Percentiles rank a stretch among this genome's conserved stretches.
Evolutionary conservation across 768 basidiomycete species (phyloP).

Genomic region (Omphalotus guepiniiformis): DNA sequence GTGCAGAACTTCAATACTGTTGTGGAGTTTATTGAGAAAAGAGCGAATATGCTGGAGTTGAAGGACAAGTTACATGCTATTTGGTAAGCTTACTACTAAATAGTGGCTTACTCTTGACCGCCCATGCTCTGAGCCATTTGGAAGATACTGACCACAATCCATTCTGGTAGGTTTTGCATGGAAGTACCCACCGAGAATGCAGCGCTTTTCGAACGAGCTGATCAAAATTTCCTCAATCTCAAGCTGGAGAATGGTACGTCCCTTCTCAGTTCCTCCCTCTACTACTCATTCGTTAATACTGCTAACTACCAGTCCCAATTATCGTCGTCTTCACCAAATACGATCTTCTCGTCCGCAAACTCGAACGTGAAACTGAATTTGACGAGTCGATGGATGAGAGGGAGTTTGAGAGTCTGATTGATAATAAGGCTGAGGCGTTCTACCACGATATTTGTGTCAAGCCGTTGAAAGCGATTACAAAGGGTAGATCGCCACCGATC

Average conservation of each 20-base stretch:
- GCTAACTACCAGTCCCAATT: slow-evolving; percentile 29
- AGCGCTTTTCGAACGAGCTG: slow-evolving; percentile 21
- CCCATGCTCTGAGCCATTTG: not conserved
- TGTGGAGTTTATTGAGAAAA: slow-evolving; percentile 18
- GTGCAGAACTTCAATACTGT: slow-evolving; percentile 18
- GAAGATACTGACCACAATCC: not conserved
- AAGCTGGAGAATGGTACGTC: slow-evolving; percentile 14
- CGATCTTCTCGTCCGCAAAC: slow-evolving; percentile 19
- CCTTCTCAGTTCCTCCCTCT: no score
- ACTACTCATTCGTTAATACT: no score
- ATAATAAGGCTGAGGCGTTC: slow-evolving; percentile 4
- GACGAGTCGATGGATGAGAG: slow-evolving; percentile 4
- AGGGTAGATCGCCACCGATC: not conserved
- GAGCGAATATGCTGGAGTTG: slow-evolving; percentile 7
- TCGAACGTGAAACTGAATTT: slow-evolving; percentile 4
- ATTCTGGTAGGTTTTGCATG: slow-evolving; percentile 25
- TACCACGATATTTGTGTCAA: slow-evolving; percentile 1
- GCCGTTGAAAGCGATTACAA: not conserved
- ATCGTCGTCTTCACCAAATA: slow-evolving; percentile 31
- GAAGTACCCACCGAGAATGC: slow-evolving; percentile 22
- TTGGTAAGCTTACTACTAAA: no score
- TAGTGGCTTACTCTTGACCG: not conserved
- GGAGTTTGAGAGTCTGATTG: not conserved
- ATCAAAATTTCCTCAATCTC: slow-evolving; percentile 21
- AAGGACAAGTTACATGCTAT: slow-evolving; percentile 22